Percentiles rank a stretch among this genome's conserved stretches.
phyloP scores from a whole-genome alignment of 768 basidiomycete species.

The Lentinula aciculospora region DNA sequence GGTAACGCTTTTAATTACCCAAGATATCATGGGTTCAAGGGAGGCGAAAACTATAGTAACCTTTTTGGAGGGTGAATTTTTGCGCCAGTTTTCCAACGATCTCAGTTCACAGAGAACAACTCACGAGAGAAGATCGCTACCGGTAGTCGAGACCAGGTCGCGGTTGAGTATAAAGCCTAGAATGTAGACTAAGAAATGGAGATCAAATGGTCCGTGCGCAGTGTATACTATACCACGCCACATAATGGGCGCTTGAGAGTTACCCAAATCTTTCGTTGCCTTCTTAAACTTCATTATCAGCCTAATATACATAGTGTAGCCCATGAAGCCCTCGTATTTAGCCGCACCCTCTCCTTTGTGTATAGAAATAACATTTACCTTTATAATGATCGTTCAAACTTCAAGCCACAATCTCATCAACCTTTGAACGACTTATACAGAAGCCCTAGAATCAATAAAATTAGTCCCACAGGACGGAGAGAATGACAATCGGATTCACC shows the following conservation, averaged over 20 bases:
- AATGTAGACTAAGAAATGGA: not conserved
- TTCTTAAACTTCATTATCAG: not conserved
- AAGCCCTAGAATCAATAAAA: conserved; percentile 38
- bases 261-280: not conserved
- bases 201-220: not conserved
- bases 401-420: conserved; percentile 46
- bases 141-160: not conserved
- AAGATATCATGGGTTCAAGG: no score
- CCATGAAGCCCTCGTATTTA: not conserved
- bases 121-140: not conserved
- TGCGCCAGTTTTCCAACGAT: no score
- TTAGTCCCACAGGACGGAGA: not conserved
- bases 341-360: not conserved
- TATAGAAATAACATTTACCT: not conserved
- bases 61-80: no score
- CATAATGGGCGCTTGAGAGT: not conserved
- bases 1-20: no score
- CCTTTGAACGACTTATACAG: conserved; percentile 64
- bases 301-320: not conserved
- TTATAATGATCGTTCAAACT: not conserved
- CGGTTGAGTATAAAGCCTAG: not conserved
- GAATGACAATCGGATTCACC: conserved; percentile 36
- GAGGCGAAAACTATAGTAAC: no score
- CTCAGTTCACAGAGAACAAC: not conserved
- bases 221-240: not conserved